Evolutionary conservation across 2,329 filamentous ascomycete genomes (phyloP), one percentile per base, ranked within the genome.

Genomic region (Tolypocladium paradoxum): DNA sequence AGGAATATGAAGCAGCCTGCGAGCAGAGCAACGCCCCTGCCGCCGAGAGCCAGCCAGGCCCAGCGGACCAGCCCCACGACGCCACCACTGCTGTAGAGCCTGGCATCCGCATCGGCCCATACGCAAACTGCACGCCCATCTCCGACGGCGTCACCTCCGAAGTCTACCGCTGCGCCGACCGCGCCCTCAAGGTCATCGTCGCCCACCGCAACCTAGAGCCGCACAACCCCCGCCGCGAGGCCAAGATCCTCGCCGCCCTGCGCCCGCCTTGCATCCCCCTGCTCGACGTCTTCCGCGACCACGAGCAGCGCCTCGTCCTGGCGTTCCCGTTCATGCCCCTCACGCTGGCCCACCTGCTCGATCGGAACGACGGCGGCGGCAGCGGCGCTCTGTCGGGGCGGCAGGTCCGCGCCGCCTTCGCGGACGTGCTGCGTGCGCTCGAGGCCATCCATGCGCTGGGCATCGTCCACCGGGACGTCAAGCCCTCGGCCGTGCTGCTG

Each of bases 391-490:
- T 76, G 16, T 52, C 71, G 1, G 55, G 57, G 4, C 20, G 59
- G 16, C 65, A 68, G 8, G 57, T 73, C 16, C 64, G 65, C 22
- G 60, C 64, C 24, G 81, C 75, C 67, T 93, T 77, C 69, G 70
- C 54, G 12, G 84, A 91, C 59, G 64, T 93, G 7, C 87, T 96
- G 64, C 67, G 71, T 4, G 91, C 82, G 4, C 77, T 99, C 2
- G 72, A 71, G 2, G 78, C 87, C 60, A 74, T 96, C 2, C 93
- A 99, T 65, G 60, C 68, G 8, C 71, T 82, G 27, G 86, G 83
- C 8, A 90, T 99, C 54, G 86, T 99, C 52, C 93, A 99, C 67
- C 84, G 93, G 53, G 93, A 99, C 64, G 74, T 99, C 65, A 99
- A 99, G 64, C 93, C 93, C 0, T 90, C 90, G 0, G 95, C 96